Evolutionary conservation across 345 rosid species (phyloP).

Genomic region (Aegle marmelos): DNA sequence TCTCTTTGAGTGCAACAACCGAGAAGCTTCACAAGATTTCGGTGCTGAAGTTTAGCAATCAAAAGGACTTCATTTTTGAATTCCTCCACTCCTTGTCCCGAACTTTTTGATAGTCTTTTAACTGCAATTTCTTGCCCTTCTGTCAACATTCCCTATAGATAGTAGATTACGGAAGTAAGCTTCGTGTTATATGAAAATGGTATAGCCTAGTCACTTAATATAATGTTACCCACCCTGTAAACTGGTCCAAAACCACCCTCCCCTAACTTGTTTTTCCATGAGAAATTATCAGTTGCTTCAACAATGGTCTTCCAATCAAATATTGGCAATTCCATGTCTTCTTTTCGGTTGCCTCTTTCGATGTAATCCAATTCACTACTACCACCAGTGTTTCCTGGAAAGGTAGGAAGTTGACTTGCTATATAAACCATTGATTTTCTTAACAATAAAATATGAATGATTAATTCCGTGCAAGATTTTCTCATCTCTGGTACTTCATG

Average conservation of each 20-base stretch:
- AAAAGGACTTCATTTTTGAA: constrained; percentile 37
- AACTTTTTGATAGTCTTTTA: constrained; percentile 34
- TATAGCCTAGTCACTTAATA: no score
- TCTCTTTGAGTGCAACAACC: constrained; percentile 36
- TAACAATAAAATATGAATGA: neutral
- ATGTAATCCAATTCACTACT: neutral
- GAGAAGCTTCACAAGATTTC: constrained; percentile 39
- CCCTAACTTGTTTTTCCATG: constrained; percentile 28
- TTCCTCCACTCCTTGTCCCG: constrained; percentile 35
- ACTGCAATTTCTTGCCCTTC: constrained; percentile 38
- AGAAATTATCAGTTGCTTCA: constrained; percentile 28
- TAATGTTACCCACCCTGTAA: no score
- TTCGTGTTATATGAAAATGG: no score
- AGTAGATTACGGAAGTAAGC: no score
- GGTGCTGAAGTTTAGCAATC: constrained; percentile 39
- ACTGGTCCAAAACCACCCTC: constrained; percentile 45
- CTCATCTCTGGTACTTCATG: neutral
- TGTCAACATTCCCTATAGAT: neutral
- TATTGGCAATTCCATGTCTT: constrained; percentile 30
- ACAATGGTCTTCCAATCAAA: constrained; percentile 27
- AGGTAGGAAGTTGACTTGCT: neutral
- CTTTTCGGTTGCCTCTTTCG: constrained; percentile 16
- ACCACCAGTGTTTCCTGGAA: neutral
- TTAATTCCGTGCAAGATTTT: neutral
- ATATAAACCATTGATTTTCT: no score